Evolutionary conservation across 169 alveolate genomes (phyloP).

Genomic region (Plasmodium vivax): DNA sequence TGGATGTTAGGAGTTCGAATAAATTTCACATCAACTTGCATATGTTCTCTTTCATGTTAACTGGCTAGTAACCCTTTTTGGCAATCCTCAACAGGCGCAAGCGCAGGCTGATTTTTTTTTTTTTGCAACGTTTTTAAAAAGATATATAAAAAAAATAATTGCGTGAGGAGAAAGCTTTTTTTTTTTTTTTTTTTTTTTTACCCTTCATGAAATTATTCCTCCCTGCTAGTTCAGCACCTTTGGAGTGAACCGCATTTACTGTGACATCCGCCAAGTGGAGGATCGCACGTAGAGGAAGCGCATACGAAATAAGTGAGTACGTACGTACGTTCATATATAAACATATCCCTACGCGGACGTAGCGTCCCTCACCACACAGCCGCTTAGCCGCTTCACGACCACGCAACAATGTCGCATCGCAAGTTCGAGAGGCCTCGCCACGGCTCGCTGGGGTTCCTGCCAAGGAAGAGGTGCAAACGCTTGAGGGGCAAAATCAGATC

Average conservation of each 20-base stretch:
- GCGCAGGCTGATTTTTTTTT: not conserved
- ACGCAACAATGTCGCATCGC: slow-evolving; percentile 97
- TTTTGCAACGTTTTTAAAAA: not conserved
- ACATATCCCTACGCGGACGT: not conserved
- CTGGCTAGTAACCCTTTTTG: not conserved
- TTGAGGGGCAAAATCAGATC: slow-evolving; percentile 93
- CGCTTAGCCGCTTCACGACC: too few relatives aligned
- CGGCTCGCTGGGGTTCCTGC: slow-evolving; percentile 99
- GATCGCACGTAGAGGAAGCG: not conserved
- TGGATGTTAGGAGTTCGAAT: not conserved
- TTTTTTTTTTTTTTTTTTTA: too few relatives aligned
- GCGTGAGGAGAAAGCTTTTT: not conserved
- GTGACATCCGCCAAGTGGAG: not conserved
- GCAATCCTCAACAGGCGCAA: not conserved
- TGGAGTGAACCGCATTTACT: not conserved
- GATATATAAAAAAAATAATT: too few relatives aligned
- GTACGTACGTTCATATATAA: not conserved
- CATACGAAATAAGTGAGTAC: not conserved
- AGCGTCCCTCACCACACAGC: not conserved
- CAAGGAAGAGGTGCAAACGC: slow-evolving; percentile 95
- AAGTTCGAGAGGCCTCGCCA: slow-evolving; percentile 99
- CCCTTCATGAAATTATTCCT: not conserved
- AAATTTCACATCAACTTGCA: not conserved
- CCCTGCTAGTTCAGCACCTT: not conserved
- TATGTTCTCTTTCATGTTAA: not conserved